phyloP scores from a whole-genome alignment of 2,329 filamentous ascomycete species.

The Apiospora saccharicola region DNA sequence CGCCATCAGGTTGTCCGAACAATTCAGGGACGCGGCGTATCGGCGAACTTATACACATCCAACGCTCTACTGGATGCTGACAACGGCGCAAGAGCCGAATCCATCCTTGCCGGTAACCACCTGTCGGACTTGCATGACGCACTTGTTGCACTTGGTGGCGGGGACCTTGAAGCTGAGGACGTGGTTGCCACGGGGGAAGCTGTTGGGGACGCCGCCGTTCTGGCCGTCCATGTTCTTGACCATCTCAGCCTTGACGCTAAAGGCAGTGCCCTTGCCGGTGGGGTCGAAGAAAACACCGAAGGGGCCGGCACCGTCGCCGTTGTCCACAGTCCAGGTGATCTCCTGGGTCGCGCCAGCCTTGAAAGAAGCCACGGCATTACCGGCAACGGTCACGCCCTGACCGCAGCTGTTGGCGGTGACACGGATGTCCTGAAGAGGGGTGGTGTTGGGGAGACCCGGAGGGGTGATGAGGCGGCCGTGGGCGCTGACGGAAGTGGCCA shows the following conservation, averaged over 20 bases:
- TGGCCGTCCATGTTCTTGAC: conserved; percentile 25
- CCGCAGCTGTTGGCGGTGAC: conserved; percentile 26
- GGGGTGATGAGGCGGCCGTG: conserved; percentile 26
- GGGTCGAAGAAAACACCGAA: conserved; percentile 27
- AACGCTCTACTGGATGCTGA: conserved; percentile 25
- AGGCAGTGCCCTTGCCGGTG: conserved; percentile 26
- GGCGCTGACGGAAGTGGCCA: conserved; percentile 26
- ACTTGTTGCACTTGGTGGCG: conserved; percentile 27
- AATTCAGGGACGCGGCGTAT: not conserved
- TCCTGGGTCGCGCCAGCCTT: conserved; percentile 26
- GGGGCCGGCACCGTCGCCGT: conserved; percentile 27
- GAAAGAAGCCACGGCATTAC: conserved; percentile 25
- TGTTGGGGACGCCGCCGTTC: conserved; percentile 27
- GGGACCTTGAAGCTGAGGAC: conserved; percentile 27
- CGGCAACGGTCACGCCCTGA: conserved; percentile 22
- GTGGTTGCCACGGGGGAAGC: conserved; percentile 27
- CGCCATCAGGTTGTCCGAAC: not conserved
- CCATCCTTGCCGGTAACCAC: conserved; percentile 24
- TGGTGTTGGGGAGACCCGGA: conserved; percentile 25
- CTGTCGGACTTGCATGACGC: conserved; percentile 27
- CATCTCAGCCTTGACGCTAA: conserved; percentile 25
- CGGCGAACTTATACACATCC: not conserved
- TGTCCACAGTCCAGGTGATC: conserved; percentile 27
- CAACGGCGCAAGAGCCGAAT: conserved; percentile 26
- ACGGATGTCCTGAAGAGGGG: conserved; percentile 26